A percentile compares a stretch with the other conserved stretches of the same genome.
Evolutionary conservation across 768 basidiomycete genomes (phyloP).

Genomic region (Tylopilus subfusipes): DNA sequence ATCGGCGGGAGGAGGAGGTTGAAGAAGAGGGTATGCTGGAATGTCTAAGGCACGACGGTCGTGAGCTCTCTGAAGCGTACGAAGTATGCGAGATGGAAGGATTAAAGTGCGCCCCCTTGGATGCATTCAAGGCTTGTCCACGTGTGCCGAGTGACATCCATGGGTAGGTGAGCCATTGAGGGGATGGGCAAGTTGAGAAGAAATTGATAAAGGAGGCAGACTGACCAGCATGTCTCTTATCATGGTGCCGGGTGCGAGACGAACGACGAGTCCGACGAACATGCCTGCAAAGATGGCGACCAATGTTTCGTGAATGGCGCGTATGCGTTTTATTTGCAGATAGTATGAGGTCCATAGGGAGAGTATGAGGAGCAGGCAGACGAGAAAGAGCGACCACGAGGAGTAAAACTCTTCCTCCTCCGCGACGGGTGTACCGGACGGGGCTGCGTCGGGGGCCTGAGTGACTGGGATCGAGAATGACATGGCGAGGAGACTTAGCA

Average conservation of each 20-base stretch:
- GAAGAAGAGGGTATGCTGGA: constrained; percentile 96
- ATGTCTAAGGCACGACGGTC: constrained; percentile 56
- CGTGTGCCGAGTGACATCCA: not conserved
- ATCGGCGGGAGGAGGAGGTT: constrained; percentile 98
- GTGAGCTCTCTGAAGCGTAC: constrained; percentile 1
- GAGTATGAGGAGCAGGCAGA: constrained; percentile 86
- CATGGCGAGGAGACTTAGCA: constrained; percentile 28
- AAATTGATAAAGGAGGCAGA: constrained; percentile 7
- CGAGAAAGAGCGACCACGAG: constrained; percentile 91
- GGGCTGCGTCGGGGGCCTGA: constrained; percentile 20
- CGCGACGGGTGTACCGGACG: constrained; percentile 38
- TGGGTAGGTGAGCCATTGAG: not conserved
- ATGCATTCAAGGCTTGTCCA: not conserved
- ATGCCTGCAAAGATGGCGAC: constrained; percentile 96
- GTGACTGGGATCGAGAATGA: constrained; percentile 37
- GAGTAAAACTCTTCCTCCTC: constrained; percentile 90
- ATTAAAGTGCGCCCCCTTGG: not conserved
- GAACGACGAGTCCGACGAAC: constrained; percentile 88
- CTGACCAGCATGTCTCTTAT: constrained; percentile 97
- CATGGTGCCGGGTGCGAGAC: constrained; percentile 88
- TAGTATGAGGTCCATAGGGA: constrained; percentile 98
- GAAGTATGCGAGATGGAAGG: not conserved
- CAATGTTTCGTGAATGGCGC: constrained; percentile 92
- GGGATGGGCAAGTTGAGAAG: not conserved
- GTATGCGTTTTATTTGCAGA: constrained; percentile 93